These are phyloP conservation scores for Chrysoporthe deuterocubensis DNA, from an alignment of 2,329 filamentous ascomycete genomes.

Conservation along the genomic window DNA sequence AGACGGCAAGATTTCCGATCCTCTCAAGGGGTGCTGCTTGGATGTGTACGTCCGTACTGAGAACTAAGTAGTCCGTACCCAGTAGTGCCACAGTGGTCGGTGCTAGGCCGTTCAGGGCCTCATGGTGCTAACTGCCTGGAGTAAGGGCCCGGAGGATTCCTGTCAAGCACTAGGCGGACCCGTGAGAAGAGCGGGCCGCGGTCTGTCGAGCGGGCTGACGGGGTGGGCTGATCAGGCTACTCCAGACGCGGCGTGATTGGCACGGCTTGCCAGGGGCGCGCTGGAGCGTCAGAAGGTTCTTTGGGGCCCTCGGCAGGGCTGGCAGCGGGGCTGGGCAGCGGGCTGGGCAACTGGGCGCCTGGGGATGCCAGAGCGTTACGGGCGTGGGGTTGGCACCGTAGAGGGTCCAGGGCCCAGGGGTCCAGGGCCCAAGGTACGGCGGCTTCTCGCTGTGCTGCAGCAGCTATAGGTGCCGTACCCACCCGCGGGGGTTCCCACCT, in stretches of 20 bases:
- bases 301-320: neutral
- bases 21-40: too few species aligned
- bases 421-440: neutral
- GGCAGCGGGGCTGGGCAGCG: neutral
- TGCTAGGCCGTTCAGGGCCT: neutral
- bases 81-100: neutral
- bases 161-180: slow-evolving; percentile 3
- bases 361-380: neutral
- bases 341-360: neutral
- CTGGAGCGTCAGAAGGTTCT: neutral
- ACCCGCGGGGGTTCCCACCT: slow-evolving; percentile 11
- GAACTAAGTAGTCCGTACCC: too few species aligned
- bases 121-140: neutral
- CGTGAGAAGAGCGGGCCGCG: neutral
- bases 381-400: neutral
- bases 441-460: neutral
- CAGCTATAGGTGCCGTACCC: neutral
- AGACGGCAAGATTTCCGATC: too few species aligned
- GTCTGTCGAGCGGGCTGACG: slow-evolving; percentile 6
- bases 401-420: neutral
- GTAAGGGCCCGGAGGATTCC: slow-evolving; percentile 3
- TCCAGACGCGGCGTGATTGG: slow-evolving; percentile 2
- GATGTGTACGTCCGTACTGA: too few species aligned
- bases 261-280: neutral
- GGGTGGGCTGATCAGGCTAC: slow-evolving; percentile 10